A percentile compares a stretch with the other conserved stretches of the same genome.
These are phyloP conservation scores for Alnus rubra DNA, from an alignment of 306 rosid species.

Conservation along the genomic window DNA sequence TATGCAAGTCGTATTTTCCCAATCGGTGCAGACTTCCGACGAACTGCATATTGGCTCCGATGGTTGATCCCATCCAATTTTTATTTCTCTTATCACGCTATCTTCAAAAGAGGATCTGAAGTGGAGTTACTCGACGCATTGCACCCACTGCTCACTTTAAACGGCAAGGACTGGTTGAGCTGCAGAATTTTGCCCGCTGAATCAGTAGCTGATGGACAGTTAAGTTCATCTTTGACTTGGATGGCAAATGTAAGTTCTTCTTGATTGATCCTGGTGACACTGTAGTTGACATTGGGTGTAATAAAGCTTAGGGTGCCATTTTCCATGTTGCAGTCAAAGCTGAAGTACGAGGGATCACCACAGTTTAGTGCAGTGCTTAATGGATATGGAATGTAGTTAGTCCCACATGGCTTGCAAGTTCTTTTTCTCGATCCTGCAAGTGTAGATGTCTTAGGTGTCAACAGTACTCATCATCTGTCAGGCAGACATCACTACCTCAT, in stretches of 20 bases:
- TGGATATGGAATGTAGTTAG: too few relatives aligned
- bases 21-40: constrained; percentile 2
- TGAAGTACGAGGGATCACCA: too few relatives aligned
- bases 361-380: too few relatives aligned
- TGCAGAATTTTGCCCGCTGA: background rate
- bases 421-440: too few relatives aligned
- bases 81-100: background rate
- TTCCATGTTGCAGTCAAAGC: too few relatives aligned
- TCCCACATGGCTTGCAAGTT: too few relatives aligned
- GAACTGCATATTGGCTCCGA: constrained; percentile 14
- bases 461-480: too few relatives aligned
- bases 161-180: constrained; percentile 1
- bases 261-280: constrained; percentile 11
- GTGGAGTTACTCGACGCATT: background rate
- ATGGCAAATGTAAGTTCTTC: constrained; percentile 8
- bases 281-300: background rate
- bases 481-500: too few relatives aligned
- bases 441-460: too few relatives aligned
- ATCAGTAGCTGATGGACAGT: background rate
- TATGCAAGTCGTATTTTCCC: background rate
- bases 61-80: constrained; percentile 19
- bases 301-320: background rate
- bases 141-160: background rate
- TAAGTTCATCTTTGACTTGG: background rate
- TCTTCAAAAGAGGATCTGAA: background rate